Evolutionary conservation across 371 early-diverging fungal species (phyloP), one percentile per base, ranked within the genome.

Genomic region (Capniomyces stellatus): DNA sequence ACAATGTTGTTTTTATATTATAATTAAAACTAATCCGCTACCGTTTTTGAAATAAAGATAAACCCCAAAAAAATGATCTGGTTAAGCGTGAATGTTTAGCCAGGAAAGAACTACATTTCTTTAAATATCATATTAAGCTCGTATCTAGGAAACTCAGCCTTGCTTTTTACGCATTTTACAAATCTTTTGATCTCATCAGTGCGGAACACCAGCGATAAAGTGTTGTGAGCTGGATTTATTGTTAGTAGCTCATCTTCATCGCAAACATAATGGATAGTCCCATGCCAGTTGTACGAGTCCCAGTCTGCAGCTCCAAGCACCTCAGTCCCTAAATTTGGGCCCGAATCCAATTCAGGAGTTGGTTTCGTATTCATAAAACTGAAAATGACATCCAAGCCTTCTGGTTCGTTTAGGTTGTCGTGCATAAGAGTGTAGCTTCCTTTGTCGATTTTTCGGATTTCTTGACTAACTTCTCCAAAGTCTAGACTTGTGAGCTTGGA

Each of bases 401-500:
- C 50, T n/a, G 63, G 70, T 43, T 79, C 80, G 15, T 60, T 43
- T 1, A 63, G 71, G 46, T 74, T 64, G 55, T 79, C 79, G 51
- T 78, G 70, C 19, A 77, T 47, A 23, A 79, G 54, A 6, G 79
- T 79, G 59, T 79, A 79, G 29, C 73, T 62, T 3, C 77, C 74
- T 44, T 59, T 58, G 43, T 63, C 58, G 55, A 79, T 75, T 58
- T 61, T 62, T 24, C 78, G 68, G 39, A 75, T 46, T 63, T 78
- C 66, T 50, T 56, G 57, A 25, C 54, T 50, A 29, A 48, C 51
- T 29, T 22, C 39, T 28, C 54, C 24, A 15, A 48, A 27, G 1
- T 57, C 66, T 24, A 71, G 51, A 23, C 62, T 62, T 0, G 73
- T 66, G 27, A 72, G 23, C n/a, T 55, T 55, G 15, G 41, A 28